Evolutionary conservation across 1,284 basidiomycete species (phyloP), one percentile per base, ranked within the genome.

Genomic region (Marasmius fiardii): DNA sequence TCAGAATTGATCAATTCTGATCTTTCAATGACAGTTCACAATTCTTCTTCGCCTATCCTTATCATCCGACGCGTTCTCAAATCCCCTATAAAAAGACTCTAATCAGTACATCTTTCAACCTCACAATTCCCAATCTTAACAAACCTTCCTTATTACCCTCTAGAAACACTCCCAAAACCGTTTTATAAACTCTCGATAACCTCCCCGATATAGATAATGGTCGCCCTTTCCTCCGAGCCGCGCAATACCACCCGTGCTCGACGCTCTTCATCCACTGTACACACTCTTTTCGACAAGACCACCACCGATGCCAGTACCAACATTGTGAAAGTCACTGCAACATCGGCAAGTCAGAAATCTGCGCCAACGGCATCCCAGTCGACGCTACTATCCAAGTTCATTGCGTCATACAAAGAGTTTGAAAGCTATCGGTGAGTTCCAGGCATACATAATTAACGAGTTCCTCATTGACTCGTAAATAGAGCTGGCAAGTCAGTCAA

Each of bases 401-500:
- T 83, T 47, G 69, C 72, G 1, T 77, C 79, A 16, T 67, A 74
- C 60, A 73, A 72, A 61, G 81, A 86, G 35, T 75, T 85, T 26
- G 75, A 84, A 58, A 61, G 60, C 18, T 80, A 83, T 84, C 52
- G 37, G 76, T 70, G 21, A 10, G 21, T 45, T 14, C 18, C n/a
- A 51, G 18, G 53, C 41, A 26, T 26, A 31, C 24, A 12, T 10
- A 31, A n/a, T n/a, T n/a, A 31, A 31, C 43, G 16, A 24, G 48
- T 45, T 35, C 18, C 45, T 1, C 48, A 11, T 51, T 89, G 86
- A 4, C 26, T 23, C 26, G 2, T 49, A 10, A 12, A 26, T 11
- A 49, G 47, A 20, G 24, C 47, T 20, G 88, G 88, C 14, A 77
- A 77, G 50, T 68, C 81, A 5, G 77, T 93, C 54, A 65, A 78